Evolutionary conservation across 1,284 basidiomycete genomes (phyloP).

Genomic region (Malassezia slooffiae): DNA sequence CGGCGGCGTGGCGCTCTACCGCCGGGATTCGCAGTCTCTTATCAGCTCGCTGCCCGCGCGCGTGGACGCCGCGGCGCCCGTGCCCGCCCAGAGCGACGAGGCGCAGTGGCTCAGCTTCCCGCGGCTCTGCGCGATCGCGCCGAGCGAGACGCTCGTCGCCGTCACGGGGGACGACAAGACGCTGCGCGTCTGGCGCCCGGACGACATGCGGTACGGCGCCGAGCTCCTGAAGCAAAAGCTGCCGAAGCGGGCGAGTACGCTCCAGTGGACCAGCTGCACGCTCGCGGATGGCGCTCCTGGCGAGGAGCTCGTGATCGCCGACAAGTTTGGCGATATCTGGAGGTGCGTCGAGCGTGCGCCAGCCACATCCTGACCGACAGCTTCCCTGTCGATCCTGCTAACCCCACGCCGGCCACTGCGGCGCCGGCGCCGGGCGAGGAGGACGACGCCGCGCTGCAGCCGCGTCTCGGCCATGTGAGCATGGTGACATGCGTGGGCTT

Average conservation of each 20-base stretch:
- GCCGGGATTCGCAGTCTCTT: not conserved
- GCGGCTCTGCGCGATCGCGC: slow-evolving; percentile 28
- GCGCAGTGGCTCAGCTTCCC: slow-evolving; percentile 16
- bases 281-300: slow-evolving; percentile 7
- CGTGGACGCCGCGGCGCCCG: slow-evolving; percentile 4
- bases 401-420: too few relatives aligned
- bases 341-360: not conserved
- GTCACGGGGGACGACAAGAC: slow-evolving; percentile 40
- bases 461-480: slow-evolving; percentile 35
- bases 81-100: not conserved
- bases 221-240: slow-evolving; percentile 29
- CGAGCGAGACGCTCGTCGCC: slow-evolving; percentile 24
- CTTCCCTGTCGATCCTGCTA: slow-evolving; percentile 1
- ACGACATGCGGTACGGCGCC: slow-evolving; percentile 13
- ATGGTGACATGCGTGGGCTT: slow-evolving; percentile 35
- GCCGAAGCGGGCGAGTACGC: slow-evolving; percentile 33
- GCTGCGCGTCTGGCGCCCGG: slow-evolving; percentile 28
- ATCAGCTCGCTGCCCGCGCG: slow-evolving; percentile 3
- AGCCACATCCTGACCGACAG: too few relatives aligned
- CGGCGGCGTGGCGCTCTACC: slow-evolving; percentile 8
- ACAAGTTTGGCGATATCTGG: slow-evolving; percentile 38
- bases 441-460: slow-evolving; percentile 24
- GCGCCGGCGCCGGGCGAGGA: slow-evolving; percentile 22
- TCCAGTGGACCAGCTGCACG: slow-evolving; percentile 23
- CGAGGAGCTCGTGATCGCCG: slow-evolving; percentile 30